These are phyloP conservation scores for Colletotrichum viniferum DNA, from an alignment of 2,329 filamentous ascomycete genomes.

Conservation along the genomic window DNA sequence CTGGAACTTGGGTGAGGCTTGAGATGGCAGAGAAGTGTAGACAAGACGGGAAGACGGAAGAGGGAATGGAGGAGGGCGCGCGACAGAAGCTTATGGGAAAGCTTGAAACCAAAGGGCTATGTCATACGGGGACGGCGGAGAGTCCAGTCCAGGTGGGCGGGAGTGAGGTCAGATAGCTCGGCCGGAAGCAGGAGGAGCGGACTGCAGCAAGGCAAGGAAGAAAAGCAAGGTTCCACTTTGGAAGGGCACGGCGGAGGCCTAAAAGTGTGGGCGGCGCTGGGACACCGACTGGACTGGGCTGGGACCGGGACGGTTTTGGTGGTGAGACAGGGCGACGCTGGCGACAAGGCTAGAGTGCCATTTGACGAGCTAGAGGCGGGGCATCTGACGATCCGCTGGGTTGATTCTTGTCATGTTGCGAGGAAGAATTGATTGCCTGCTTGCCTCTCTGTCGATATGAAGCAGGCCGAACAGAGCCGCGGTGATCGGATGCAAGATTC, in stretches of 20 bases:
- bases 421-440: neutral
- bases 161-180: neutral
- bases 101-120: constrained; percentile 12
- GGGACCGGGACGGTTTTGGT: constrained; percentile 8
- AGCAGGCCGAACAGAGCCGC: neutral
- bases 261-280: constrained; percentile 3
- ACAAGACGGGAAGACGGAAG: constrained; percentile 11
- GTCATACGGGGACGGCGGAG: neutral
- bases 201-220: neutral
- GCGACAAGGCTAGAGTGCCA: constrained; percentile 6
- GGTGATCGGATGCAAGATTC: constrained; percentile 11
- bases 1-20: neutral
- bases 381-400: constrained; percentile 15
- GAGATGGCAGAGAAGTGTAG: neutral
- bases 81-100: constrained; percentile 9
- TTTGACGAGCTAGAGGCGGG: constrained; percentile 2
- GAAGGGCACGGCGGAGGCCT: neutral
- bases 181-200: constrained; percentile 1
- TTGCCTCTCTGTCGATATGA: neutral
- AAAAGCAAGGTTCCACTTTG: neutral
- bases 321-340: constrained; percentile 31
- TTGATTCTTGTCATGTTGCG: neutral
- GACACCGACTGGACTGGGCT: neutral
- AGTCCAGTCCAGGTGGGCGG: neutral
- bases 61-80: neutral